Evolutionary conservation across 176 grass and related monocot genomes (phyloP).

Genomic region (Triticum timopheevii): DNA sequence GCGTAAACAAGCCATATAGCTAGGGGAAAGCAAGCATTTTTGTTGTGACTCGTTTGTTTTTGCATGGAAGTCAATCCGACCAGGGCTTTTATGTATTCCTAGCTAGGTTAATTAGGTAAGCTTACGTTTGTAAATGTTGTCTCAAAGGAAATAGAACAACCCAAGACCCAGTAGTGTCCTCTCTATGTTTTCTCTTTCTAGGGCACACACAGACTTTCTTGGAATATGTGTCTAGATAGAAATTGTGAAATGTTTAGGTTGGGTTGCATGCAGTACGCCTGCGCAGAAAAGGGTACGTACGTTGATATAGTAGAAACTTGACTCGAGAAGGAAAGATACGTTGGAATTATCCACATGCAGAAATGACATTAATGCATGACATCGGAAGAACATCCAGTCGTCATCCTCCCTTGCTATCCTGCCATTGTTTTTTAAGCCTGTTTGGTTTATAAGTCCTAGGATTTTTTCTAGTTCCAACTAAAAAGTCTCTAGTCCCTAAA

Average conservation of each 20-base stretch:
- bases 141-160: background rate
- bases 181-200: constrained; percentile 30
- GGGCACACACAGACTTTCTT: constrained; percentile 10
- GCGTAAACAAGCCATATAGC: background rate
- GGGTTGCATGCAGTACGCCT: constrained; percentile 4
- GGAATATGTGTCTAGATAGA: background rate
- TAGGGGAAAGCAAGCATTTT: background rate
- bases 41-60: constrained; percentile 23
- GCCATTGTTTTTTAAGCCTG: background rate
- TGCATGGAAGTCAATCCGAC: background rate
- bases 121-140: background rate
- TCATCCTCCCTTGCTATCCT: background rate
- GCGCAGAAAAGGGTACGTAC: constrained; percentile 35
- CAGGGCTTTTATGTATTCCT: background rate
- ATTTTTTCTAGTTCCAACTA: no score
- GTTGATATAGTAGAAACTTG: constrained; percentile 49
- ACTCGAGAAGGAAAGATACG: constrained; percentile 41
- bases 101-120: background rate
- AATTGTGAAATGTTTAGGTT: constrained; percentile 17
- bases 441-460: no score
- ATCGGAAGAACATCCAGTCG: background rate
- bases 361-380: constrained; percentile 28
- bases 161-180: background rate
- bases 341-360: constrained; percentile 39
- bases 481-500: no score